A percentile compares a stretch with the other conserved stretches of the same genome.
phyloP scores from a whole-genome alignment of 129 eudicot genomes.

The Gnaphalium uliginosum region DNA sequence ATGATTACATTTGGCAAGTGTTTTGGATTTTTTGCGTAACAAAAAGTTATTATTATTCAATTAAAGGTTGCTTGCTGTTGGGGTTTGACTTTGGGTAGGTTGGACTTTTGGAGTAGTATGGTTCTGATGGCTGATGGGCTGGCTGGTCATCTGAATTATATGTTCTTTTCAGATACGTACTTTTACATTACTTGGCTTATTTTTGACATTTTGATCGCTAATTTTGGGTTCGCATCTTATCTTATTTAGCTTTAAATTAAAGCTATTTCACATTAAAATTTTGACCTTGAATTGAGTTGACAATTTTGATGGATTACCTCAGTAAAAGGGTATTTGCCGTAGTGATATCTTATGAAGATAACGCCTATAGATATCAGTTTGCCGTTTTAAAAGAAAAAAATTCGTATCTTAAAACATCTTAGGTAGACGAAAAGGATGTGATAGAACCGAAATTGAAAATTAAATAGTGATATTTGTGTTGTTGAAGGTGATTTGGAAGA shows the following conservation, averaged over 20 bases:
- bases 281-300: neutral
- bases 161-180: neutral
- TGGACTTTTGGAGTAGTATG: neutral
- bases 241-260: neutral
- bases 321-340: no score
- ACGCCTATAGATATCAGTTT: no score
- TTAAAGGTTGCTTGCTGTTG: neutral
- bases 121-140: conserved; percentile 5
- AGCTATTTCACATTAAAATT: no score
- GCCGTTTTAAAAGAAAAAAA: no score
- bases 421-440: no score
- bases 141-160: neutral
- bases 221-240: neutral
- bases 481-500: neutral
- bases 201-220: neutral
- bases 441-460: no score
- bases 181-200: neutral
- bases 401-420: no score
- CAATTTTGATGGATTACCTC: neutral
- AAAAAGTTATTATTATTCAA: no score
- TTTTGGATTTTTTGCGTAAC: neutral
- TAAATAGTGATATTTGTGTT: no score
- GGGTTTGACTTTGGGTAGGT: conserved; percentile 1
- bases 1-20: neutral
- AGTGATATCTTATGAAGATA: no score